Conservation (phyloP, 2,329 filamentous ascomycete genomes). For the Hortaea sp. region DNA sequence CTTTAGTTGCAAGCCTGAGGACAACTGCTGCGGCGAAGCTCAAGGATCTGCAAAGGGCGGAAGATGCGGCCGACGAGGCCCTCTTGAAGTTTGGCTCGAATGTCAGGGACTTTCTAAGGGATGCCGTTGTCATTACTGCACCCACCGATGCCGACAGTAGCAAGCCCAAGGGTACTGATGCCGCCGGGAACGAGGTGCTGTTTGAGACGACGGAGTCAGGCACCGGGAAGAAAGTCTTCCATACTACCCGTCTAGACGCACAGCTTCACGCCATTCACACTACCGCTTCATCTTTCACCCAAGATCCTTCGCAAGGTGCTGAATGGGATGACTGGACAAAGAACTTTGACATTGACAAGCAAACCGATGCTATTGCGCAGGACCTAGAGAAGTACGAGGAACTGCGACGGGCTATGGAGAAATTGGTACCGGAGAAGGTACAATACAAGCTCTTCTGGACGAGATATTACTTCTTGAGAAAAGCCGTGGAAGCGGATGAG, state of each 20-base stretch:
- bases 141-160: conserved; percentile 42
- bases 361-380: conserved; percentile 70
- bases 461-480: conserved; percentile 87
- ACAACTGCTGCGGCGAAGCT: conserved; percentile 42
- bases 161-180: conserved; percentile 25
- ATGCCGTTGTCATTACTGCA: conserved; percentile 80
- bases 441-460: conserved; percentile 86
- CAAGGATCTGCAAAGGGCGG: conserved; percentile 80
- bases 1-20: conserved; percentile 63
- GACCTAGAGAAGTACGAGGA: conserved; percentile 84
- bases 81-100: conserved; percentile 85
- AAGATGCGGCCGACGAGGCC: conserved; percentile 93
- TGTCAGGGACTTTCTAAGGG: conserved; percentile 77
- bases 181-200: conserved; percentile 48
- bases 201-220: conserved; percentile 90
- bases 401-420: conserved; percentile 82
- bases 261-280: conserved; percentile 94
- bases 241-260: conserved; percentile 87
- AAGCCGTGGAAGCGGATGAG: conserved; percentile 90
- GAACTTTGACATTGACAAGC: conserved; percentile 68
- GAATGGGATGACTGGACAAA: conserved; percentile 67
- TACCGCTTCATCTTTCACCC: conserved; percentile 67
- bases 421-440: conserved; percentile 85
- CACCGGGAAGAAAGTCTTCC: conserved; percentile 81
- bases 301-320: conserved; percentile 57